phyloP scores from a whole-genome alignment of 2,329 filamentous ascomycete species.

The Penicillium fuscoglaucum region DNA sequence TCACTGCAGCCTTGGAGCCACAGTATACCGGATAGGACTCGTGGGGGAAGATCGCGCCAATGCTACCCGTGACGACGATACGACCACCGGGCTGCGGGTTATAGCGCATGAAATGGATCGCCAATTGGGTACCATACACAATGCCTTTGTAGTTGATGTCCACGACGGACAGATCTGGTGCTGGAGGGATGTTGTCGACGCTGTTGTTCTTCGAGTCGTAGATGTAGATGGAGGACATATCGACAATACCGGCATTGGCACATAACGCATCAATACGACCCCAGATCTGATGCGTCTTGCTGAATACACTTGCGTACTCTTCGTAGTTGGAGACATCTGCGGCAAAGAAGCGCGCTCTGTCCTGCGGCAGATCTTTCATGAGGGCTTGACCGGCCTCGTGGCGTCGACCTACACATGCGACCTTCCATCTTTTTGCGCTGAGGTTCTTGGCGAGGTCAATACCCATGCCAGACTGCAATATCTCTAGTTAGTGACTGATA shows the following conservation, averaged over 20 bases:
- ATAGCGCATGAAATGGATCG: conserved; percentile 56
- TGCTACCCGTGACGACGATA: conserved; percentile 49
- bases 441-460: conserved; percentile 44
- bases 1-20: conserved; percentile 53
- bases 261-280: conserved; percentile 52
- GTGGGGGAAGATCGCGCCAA: conserved; percentile 48
- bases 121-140: conserved; percentile 52
- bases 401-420: conserved; percentile 42
- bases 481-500: not conserved
- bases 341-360: conserved; percentile 45
- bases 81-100: conserved; percentile 47
- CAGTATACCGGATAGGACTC: conserved; percentile 51
- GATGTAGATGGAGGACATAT: conserved; percentile 50
- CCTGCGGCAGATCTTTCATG: conserved; percentile 30
- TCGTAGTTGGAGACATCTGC: conserved; percentile 52
- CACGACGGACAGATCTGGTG: conserved; percentile 49
- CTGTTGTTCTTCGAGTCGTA: conserved; percentile 34
- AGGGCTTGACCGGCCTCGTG: conserved; percentile 35
- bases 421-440: conserved; percentile 35
- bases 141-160: conserved; percentile 56
- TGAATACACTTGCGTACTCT: conserved; percentile 47
- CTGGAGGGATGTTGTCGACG: conserved; percentile 41
- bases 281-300: conserved; percentile 45
- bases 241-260: conserved; percentile 54
- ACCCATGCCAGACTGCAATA: conserved; percentile 50